Evolutionary conservation across 1,139 yeast genomes (phyloP), one percentile per base, ranked within the genome.

Genomic region (Scheffersomyces parashehatae): DNA sequence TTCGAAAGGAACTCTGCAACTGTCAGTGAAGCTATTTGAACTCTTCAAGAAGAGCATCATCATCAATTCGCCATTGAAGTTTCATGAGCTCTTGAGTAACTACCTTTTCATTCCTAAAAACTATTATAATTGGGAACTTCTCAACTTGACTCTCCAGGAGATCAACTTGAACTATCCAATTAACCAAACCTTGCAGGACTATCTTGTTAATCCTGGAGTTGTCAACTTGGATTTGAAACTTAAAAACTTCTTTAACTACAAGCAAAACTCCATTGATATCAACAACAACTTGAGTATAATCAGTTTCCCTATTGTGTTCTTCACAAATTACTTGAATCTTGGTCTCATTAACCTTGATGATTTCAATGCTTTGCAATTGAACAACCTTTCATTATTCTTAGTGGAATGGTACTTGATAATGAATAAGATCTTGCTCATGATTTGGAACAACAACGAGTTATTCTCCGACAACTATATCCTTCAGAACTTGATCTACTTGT

Each of bases 281-380:
- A 53, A 54, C 41, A 47, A 54, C 45, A 55, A 54, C 38, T 46
- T 59, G 35, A 56, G 59, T 30, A 73, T 76, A 28, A 66, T 77
- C 10, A 63, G 75, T 38, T 67, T 73, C 50, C 82, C 82, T 1
- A 53, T 76, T 28, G 59, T 77, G 10, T 70, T 77, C 52, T 60
- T 70, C 40, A 55, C 67, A 24, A 55, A 51, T 28, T 63, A 65
- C 37, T 53, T 72, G 41, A 54, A 60, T 31, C 44, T 53, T 11
- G 39, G 45, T 2, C 36, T 52, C 5, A 35, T 55, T 11, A 48
- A 41, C 12, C 41, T 54, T 29, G 35, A 44, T 7, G 39, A 44
- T 1, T 48, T 47, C 42, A 55, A 52, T 35, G 34, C 46, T 0
- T 37, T 53, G 13, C 58, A 57, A 38, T 40, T 51, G 33, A 45